Evolutionary conservation across 2,329 filamentous ascomycete genomes (phyloP).

Genomic region (Thermothelomyces thermophilus): DNA sequence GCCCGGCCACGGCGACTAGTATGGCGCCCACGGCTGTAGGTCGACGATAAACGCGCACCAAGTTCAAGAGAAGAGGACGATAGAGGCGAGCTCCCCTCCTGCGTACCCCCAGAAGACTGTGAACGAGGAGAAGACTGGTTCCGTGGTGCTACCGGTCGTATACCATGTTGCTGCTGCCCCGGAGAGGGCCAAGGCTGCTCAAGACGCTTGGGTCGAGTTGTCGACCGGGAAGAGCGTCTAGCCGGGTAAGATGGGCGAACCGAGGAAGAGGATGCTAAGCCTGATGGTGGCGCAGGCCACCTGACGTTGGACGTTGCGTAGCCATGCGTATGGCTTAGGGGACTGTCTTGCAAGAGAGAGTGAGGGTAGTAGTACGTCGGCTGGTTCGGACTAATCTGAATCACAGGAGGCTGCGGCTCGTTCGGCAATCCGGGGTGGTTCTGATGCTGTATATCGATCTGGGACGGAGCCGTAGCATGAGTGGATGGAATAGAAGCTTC

Average conservation of each 20-base stretch:
- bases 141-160: too few relatives aligned
- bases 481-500: not conserved
- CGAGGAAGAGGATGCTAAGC: not conserved
- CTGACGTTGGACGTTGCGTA: not conserved
- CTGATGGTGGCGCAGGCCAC: not conserved
- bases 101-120: too few relatives aligned
- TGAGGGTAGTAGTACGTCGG: not conserved
- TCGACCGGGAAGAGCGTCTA: too few relatives aligned
- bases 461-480: not conserved
- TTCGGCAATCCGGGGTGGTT: not conserved
- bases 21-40: too few relatives aligned
- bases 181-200: too few relatives aligned
- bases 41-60: too few relatives aligned
- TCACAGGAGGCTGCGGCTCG: not conserved
- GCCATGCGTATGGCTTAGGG: not conserved
- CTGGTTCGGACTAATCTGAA: not conserved
- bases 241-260: not conserved
- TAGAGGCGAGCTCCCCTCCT: too few relatives aligned
- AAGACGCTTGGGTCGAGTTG: too few relatives aligned
- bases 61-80: too few relatives aligned
- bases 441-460: not conserved
- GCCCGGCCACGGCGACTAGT: too few relatives aligned
- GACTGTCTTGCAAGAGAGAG: not conserved
- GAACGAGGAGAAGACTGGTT: too few relatives aligned
- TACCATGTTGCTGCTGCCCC: too few relatives aligned